Base-by-base conservation (phyloP, 2,329 filamentous ascomycete genomes). In the Zymoseptoria pseudotritici region DNA sequence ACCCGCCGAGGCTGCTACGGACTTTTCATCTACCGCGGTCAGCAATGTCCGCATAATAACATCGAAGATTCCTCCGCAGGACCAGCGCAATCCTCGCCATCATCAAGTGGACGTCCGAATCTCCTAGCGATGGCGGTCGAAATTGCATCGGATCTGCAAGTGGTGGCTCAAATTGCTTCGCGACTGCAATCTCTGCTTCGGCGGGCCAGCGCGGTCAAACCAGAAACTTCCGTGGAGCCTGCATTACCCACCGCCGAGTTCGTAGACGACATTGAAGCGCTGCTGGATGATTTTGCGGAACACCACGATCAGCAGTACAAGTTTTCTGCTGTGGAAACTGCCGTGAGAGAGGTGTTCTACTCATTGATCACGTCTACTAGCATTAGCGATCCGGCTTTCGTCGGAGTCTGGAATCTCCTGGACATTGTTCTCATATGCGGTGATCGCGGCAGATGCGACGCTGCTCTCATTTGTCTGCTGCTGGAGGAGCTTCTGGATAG, bases 401-500 rank as follows among this genome's bases (percentile, higher is more conserved):
- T 91, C 55, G 83, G 86, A 61, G 84, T 97, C 64, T 99, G 93
- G 93, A 94, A 97, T 71, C 80, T 99, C 4, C 83, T 99, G 59
- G 95, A 99, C 71, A 86, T 97, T 50, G 80, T 97, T n/a, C 88
- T 89, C 0, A 86, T 95, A 46, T 86, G 96, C 62, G 92, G 91
- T 61, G 93, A 75, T 63, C 55, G 61, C 53, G 78, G 75, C 10
- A 70, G 83, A 67, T 86, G 84, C 67, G 91, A 96, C 65, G 85
- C 90, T 0, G 89, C 88, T 19, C 80, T 99, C 8, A 82, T 94
- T 7, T 91, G 96, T 70, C 92, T 90, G 83, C 84, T 99, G 17
- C 86, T 97, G 20, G 94, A 99, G 73, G 94, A 97, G 75, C 83
- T 99, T 1, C 82, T 99, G 24, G 95, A 99, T 74, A 96, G 91